A percentile compares a stretch with the other conserved stretches of the same genome.
Evolutionary conservation across 2,329 filamentous ascomycete genomes (phyloP).

Genomic region (Microsporum ferrugineum): DNA sequence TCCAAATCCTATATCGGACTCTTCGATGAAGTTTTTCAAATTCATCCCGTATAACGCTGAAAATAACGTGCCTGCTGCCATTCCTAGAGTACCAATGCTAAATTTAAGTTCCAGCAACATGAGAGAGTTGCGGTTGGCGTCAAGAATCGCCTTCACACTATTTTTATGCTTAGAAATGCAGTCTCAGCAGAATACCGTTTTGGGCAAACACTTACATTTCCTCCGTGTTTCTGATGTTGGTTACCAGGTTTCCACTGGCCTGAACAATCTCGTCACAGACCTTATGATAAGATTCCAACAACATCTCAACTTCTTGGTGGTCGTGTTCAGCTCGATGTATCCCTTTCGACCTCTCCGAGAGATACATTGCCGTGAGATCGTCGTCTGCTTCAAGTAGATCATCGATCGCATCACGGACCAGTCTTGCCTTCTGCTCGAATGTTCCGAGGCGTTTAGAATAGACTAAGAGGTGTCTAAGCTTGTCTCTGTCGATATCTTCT

Average conservation of each 20-base stretch:
- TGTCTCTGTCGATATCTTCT: slow-evolving; percentile 92
- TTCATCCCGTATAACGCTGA: slow-evolving; percentile 99
- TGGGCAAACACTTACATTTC: slow-evolving; percentile 64
- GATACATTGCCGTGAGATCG: slow-evolving; percentile 86
- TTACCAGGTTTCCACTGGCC: slow-evolving; percentile 82
- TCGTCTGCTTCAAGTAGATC: slow-evolving; percentile 94
- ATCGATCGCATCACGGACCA: slow-evolving; percentile 89
- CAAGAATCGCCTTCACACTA: slow-evolving; percentile 89
- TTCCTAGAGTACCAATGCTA: slow-evolving; percentile 85
- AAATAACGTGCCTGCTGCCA: slow-evolving; percentile 87
- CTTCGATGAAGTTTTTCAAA: slow-evolving; percentile 95
- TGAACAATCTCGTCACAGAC: slow-evolving; percentile 97
- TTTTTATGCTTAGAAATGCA: slow-evolving; percentile 14
- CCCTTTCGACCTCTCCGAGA: slow-evolving; percentile 75
- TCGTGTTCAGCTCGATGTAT: slow-evolving; percentile 65
- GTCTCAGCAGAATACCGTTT: not conserved
- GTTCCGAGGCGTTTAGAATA: slow-evolving; percentile 92
- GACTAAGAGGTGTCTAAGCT: slow-evolving; percentile 78
- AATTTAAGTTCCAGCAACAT: slow-evolving; percentile 97
- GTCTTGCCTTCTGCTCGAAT: slow-evolving; percentile 91
- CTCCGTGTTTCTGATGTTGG: slow-evolving; percentile 92
- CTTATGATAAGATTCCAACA: slow-evolving; percentile 95
- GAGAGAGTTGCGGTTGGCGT: slow-evolving; percentile 93
- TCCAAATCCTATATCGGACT: slow-evolving; percentile 75
- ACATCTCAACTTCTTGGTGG: slow-evolving; percentile 92